These are phyloP conservation scores for Coniosporium apollinis DNA, from an alignment of 495 filamentous ascomycete genomes.

Conservation along the genomic window DNA sequence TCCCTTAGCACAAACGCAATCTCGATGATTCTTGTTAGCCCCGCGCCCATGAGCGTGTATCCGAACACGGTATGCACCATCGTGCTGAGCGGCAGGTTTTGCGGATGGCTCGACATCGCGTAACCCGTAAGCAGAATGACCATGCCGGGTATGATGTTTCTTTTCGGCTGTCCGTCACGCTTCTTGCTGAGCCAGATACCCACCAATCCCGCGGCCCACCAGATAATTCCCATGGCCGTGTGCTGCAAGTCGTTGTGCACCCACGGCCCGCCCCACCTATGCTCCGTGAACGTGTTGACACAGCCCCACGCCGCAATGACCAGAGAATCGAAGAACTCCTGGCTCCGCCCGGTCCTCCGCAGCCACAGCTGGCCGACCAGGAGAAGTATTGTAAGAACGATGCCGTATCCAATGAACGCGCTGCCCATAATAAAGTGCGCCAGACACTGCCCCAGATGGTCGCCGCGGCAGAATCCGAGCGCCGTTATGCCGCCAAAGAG, in stretches of 20 bases:
- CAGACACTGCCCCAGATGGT: constrained; percentile 83
- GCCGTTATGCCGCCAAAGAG: constrained; percentile 88
- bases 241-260: constrained; percentile 94
- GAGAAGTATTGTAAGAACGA: constrained; percentile 70
- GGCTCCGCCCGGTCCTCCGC: constrained; percentile 64
- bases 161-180: constrained; percentile 66
- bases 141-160: constrained; percentile 83
- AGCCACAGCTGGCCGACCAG: constrained; percentile 83
- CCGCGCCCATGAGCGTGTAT: constrained; percentile 88
- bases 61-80: constrained; percentile 88
- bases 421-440: constrained; percentile 98
- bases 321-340: constrained; percentile 92
- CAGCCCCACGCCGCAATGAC: constrained; percentile 89
- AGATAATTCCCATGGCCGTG: constrained; percentile 91
- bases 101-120: constrained; percentile 82
- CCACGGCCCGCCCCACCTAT: constrained; percentile 82
- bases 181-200: constrained; percentile 83
- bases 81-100: constrained; percentile 63
- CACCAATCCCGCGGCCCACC: constrained; percentile 86
- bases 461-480: constrained; percentile 83
- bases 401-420: constrained; percentile 88
- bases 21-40: constrained; percentile 71
- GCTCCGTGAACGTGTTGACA: constrained; percentile 96
- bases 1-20: constrained; percentile 76
- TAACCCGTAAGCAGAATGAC: constrained; percentile 89